Conservation (phyloP, 2,329 filamentous ascomycete genomes). For the Exophiala calicioides region DNA sequence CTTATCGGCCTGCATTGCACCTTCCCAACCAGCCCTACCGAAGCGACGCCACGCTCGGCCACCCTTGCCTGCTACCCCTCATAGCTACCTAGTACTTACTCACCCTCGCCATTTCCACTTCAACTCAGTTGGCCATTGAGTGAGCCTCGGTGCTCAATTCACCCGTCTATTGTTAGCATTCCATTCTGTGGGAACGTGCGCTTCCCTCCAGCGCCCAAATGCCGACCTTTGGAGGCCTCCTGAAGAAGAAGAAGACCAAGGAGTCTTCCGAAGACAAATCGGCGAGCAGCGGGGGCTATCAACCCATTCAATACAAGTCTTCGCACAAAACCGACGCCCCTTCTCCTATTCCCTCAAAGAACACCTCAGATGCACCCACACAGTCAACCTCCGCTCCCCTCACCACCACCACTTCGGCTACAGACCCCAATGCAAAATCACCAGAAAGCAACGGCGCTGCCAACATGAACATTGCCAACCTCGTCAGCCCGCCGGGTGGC, state of each 20-base stretch:
- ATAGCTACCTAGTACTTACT: constrained; percentile 7
- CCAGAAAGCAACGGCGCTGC: constrained; percentile 32
- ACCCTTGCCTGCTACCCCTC: constrained; percentile 27
- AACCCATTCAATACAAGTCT: constrained; percentile 34
- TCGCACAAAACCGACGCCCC: constrained; percentile 64
- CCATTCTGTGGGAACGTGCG: constrained; percentile 25
- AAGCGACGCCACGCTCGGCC: constrained; percentile 16
- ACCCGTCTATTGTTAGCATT: constrained; percentile 21
- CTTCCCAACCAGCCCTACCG: constrained; percentile 17
- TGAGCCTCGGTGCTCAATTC: constrained; percentile 18
- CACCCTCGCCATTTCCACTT: constrained; percentile 21
- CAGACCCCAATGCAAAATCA: constrained; percentile 30
- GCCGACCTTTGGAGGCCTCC: constrained; percentile 85
- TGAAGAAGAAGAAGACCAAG: constrained; percentile 99
- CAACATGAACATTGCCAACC: constrained; percentile 29
- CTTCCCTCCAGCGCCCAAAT: constrained; percentile 52
- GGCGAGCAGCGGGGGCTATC: constrained; percentile 21
- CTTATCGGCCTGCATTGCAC: constrained; percentile 26
- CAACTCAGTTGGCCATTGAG: constrained; percentile 16
- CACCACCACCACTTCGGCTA: constrained; percentile 27
- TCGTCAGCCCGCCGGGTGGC: constrained; percentile 23
- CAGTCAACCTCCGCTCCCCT: constrained; percentile 29
- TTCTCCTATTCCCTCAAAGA: constrained; percentile 49
- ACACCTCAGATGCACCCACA: constrained; percentile 36
- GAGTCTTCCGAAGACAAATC: constrained; percentile 62